phyloP scores from a whole-genome alignment of 2,329 filamentous ascomycete species.

The Talaromyces sp. region DNA sequence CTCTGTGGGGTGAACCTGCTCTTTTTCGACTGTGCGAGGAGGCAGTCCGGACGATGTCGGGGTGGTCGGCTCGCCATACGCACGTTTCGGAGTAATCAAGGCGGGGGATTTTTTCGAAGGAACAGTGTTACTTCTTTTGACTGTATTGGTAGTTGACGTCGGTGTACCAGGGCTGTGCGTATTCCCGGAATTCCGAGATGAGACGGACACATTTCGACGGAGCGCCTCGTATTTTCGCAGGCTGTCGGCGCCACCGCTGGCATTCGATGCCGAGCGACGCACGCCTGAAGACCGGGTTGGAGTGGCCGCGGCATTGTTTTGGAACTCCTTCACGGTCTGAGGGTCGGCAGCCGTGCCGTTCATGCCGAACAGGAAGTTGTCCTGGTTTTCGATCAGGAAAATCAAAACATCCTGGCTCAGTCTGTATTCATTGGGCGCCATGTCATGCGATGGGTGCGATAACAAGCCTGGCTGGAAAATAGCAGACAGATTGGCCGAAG shows the following conservation, averaged over 20 bases:
- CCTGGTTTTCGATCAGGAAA: slow-evolving; percentile 96
- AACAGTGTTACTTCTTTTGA: slow-evolving; percentile 84
- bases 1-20: slow-evolving; percentile 6
- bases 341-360: slow-evolving; percentile 97
- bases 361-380: slow-evolving; percentile 98
- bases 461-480: slow-evolving; percentile 97
- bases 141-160: slow-evolving; percentile 49
- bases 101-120: slow-evolving; percentile 84
- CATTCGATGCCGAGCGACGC: slow-evolving; percentile 75
- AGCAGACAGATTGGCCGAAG: slow-evolving; percentile 83
- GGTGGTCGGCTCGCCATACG: slow-evolving; percentile 47
- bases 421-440: slow-evolving; percentile 90
- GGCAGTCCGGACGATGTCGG: slow-evolving; percentile 37
- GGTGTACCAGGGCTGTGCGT: slow-evolving; percentile 62
- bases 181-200: slow-evolving; percentile 76
- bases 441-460: slow-evolving; percentile 88
- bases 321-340: slow-evolving; percentile 61
- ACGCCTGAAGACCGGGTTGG: slow-evolving; percentile 30
- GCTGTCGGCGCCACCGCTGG: slow-evolving; percentile 83
- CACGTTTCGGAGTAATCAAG: slow-evolving; percentile 62
- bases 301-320: slow-evolving; percentile 55
- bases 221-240: slow-evolving; percentile 72
- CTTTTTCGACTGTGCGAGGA: slow-evolving; percentile 23
- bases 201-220: slow-evolving; percentile 84
- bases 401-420: slow-evolving; percentile 96